A percentile compares a stretch with the other conserved stretches of the same genome.
Conservation (phyloP, 1,139 yeast genomes). For the Taphrina communis region DNA sequence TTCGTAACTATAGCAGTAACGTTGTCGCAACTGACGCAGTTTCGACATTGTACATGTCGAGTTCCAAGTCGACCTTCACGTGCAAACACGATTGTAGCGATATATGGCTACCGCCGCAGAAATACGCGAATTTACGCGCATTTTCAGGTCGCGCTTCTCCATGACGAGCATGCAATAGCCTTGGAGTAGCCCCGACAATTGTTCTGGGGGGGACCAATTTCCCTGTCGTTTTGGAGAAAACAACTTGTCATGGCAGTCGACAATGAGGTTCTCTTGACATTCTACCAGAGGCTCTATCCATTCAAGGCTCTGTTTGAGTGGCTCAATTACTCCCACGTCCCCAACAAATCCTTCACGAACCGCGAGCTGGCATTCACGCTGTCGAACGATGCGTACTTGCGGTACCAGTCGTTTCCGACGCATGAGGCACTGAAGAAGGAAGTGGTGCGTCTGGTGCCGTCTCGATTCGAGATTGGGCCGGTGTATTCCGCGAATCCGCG, state of each 20-base stretch:
- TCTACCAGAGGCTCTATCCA: slow-evolving; percentile 68
- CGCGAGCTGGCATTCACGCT: slow-evolving; percentile 94
- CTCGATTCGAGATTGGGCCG: slow-evolving; percentile 95
- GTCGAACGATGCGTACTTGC: slow-evolving; percentile 74
- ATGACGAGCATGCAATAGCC: background rate
- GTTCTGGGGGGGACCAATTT: no score
- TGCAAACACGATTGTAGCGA: no score
- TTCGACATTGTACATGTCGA: no score
- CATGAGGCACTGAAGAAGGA: slow-evolving; percentile 76
- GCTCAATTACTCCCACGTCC: slow-evolving; percentile 83
- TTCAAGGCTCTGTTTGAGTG: slow-evolving; percentile 66
- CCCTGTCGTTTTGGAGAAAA: no score
- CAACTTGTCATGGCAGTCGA: slow-evolving; percentile 49
- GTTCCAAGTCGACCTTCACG: no score
- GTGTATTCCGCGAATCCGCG: slow-evolving; percentile 85
- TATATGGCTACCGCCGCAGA: no score
- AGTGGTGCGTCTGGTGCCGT: slow-evolving; percentile 76
- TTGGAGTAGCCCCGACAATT: no score
- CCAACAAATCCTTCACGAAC: slow-evolving; percentile 69
- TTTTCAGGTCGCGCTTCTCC: background rate
- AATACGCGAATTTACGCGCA: background rate
- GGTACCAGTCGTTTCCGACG: slow-evolving; percentile 77
- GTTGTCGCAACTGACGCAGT: no score
- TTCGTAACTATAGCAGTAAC: no score
- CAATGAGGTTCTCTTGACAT: slow-evolving; percentile 60